Conservation (phyloP, 2,329 filamentous ascomycete species). For the Penicillium sp. region DNA sequence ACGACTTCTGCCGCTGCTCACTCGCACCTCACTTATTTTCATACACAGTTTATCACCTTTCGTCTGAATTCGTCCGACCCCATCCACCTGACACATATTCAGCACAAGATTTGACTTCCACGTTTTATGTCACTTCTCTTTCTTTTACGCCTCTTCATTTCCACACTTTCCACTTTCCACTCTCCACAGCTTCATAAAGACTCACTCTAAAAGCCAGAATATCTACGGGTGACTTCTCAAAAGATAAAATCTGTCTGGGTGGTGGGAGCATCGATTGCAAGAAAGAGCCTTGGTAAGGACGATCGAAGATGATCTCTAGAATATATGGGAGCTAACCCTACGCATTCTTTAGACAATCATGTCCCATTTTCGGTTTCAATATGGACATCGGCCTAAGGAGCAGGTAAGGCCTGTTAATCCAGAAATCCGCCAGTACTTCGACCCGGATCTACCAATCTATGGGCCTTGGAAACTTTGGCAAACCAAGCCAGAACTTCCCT, state of each 20-base stretch:
- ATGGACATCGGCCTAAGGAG: background rate
- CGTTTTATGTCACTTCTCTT: background rate
- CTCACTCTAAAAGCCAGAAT: too few relatives aligned
- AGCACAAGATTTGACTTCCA: background rate
- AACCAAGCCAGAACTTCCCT: constrained; percentile 42
- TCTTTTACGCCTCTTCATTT: background rate
- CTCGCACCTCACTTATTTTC: background rate
- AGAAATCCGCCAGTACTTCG: background rate
- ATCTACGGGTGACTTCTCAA: too few relatives aligned
- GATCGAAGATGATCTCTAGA: background rate
- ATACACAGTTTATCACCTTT: background rate
- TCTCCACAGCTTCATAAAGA: background rate
- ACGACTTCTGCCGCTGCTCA: background rate
- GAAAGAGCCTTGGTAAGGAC: background rate
- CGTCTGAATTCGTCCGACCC: too few relatives aligned
- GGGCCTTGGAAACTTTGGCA: background rate
- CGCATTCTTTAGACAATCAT: background rate
- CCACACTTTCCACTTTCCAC: background rate
- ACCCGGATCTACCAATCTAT: background rate
- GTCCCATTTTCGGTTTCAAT: background rate
- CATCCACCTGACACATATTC: too few relatives aligned
- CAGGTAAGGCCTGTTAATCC: background rate
- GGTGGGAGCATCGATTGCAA: background rate
- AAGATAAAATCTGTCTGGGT: too few relatives aligned
- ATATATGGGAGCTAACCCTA: background rate